phyloP scores from a whole-genome alignment of 352 stramenopile genomes.

The Chrysophaeum taylorii region DNA sequence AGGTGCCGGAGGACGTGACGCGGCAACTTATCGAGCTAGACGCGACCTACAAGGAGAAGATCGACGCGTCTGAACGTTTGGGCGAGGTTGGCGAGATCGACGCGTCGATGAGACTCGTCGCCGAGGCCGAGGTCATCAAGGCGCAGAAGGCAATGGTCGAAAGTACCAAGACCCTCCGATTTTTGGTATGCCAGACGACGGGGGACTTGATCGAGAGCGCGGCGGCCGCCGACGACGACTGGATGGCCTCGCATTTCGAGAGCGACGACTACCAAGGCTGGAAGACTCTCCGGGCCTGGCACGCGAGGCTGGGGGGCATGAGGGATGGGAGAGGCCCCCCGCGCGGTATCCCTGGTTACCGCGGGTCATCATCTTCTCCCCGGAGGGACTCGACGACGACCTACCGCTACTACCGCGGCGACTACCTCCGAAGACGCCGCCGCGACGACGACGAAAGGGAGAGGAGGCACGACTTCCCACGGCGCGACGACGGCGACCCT shows the following conservation, averaged over 20 bases:
- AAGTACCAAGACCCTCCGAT: background rate
- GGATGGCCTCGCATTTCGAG: slow-evolving; percentile 8
- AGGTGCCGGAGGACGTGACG: background rate
- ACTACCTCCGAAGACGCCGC: no score
- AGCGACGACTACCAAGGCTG: slow-evolving; percentile 7
- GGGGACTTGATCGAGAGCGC: slow-evolving; percentile 8
- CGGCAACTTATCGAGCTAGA: background rate
- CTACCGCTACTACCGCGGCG: no score
- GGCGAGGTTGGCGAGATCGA: slow-evolving; percentile 9
- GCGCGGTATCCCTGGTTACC: slow-evolving; percentile 1
- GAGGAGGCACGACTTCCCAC: no score
- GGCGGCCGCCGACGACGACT: background rate
- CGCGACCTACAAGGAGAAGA: background rate
- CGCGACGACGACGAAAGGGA: no score
- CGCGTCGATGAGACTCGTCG: background rate
- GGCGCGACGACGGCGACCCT: no score
- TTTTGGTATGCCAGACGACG: background rate
- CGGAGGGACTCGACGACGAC: no score
- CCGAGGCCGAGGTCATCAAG: background rate
- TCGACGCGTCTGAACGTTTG: background rate
- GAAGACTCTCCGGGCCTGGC: background rate
- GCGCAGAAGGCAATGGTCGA: background rate
- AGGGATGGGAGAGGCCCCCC: background rate
- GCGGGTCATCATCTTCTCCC: no score
- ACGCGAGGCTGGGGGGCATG: background rate